Base-by-base conservation (phyloP, 345 rosid species). In the Euclidium syriacum region DNA sequence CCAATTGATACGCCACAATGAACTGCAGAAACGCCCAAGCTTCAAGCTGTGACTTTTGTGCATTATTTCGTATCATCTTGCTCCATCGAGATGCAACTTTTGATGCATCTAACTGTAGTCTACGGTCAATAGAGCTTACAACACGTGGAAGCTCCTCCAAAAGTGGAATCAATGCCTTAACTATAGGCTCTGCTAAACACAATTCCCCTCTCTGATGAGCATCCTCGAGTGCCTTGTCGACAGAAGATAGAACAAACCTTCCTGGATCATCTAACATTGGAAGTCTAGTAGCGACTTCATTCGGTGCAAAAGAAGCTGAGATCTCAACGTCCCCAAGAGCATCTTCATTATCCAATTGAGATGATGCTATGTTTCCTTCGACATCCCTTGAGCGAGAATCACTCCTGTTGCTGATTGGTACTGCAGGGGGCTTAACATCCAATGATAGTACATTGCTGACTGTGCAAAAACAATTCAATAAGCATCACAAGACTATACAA, bases 21-120 rank as follows among this genome's bases (percentile, higher is more conserved):
- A 70, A 26, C 10, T 70, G 74, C 26, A 70, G 58, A 52, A 70
- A 70, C 5, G 33, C 56, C 63, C 47, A 62, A 27, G 57, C 63
- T 41, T 62, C 68, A 11, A 46, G 51, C 20, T 19, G 43, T 22
- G 63, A 62, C 22, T 15, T 29, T 35, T 25, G 33, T 36, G 9
- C n/a, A n/a, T n/a, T 12, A 44, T 35, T 38, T 38, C 23, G 42
- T 50, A 70, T 62, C 74, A 46, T 44, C 27, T 0, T 2, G 40
- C 55, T 48, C 68, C 74, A 70, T 35, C 5, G 57, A 15, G 12
- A 14, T 44, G 63, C 74, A 12, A 70, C 68, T 46, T 46, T 19
- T 30, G 48, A 36, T 46, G 68, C 73, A 53, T 43, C 41, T 27
- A 4, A 12, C 16, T 14, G 41, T 7, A 61, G 50, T 18, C 7